These are phyloP conservation scores for Arthrobotrys sinensis DNA, from an alignment of 2,329 filamentous ascomycete species.

Conservation along the genomic window DNA sequence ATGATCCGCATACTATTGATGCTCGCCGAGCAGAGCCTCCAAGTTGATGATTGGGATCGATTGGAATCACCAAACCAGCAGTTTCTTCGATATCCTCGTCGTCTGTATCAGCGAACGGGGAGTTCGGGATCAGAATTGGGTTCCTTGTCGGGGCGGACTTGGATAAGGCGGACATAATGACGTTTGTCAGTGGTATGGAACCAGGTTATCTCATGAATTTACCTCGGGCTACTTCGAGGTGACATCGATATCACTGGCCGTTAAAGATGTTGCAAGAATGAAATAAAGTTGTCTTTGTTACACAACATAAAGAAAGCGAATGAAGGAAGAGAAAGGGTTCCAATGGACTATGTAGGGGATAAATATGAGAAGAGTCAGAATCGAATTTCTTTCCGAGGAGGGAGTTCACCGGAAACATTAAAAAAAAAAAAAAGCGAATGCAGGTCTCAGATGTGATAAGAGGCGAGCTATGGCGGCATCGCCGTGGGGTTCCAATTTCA, in stretches of 20 bases:
- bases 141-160: conserved; percentile 54
- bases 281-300: conserved; percentile 20
- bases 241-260: conserved; percentile 3
- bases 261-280: not conserved
- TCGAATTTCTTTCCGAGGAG: conserved; percentile 27
- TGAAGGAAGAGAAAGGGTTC: conserved; percentile 22
- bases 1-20: conserved; percentile 62
- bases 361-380: conserved; percentile 30
- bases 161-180: conserved; percentile 48
- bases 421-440: conserved; percentile 25
- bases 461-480: conserved; percentile 33
- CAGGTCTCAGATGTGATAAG: conserved; percentile 60
- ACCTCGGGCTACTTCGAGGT: not conserved
- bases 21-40: conserved; percentile 57
- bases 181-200: not conserved
- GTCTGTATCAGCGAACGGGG: conserved; percentile 47
- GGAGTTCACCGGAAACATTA: conserved; percentile 53
- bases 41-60: conserved; percentile 57
- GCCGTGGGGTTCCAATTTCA: conserved; percentile 49
- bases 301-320: conserved; percentile 31
- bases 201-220: conserved; percentile 3
- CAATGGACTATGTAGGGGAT: not conserved
- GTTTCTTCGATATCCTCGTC: conserved; percentile 50
- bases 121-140: conserved; percentile 43
- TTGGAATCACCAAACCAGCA: conserved; percentile 35